phyloP scores from a whole-genome alignment of 257 asterid species.

The Jacaranda copaia region DNA sequence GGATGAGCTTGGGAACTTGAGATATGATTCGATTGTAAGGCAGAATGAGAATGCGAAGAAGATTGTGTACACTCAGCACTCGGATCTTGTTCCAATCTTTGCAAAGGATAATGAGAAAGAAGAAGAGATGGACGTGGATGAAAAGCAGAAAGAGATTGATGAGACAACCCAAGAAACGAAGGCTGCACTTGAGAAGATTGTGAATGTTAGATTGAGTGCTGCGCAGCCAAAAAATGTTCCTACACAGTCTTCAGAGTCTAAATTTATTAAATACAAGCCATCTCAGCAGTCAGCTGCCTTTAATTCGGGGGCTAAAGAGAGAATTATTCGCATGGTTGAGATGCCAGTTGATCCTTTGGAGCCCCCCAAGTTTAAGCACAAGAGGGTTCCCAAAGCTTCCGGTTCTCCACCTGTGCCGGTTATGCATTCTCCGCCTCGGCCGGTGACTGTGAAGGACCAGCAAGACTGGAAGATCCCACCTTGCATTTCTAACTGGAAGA shows the following conservation, averaged over 20 bases:
- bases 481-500: conserved; percentile 95
- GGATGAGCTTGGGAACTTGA: conserved; percentile 84
- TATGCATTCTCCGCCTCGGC: conserved; percentile 96
- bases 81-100: conserved; percentile 79
- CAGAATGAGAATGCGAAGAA: conserved; percentile 89
- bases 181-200: conserved; percentile 93
- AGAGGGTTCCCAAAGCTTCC: conserved; percentile 91
- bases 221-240: conserved; percentile 96
- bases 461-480: conserved; percentile 98
- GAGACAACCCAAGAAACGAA: conserved; percentile 82
- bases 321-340: conserved; percentile 93
- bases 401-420: conserved; percentile 98
- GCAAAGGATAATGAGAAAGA: conserved; percentile 62
- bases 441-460: conserved; percentile 92
- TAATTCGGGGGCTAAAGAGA: conserved; percentile 94
- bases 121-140: conserved; percentile 79
- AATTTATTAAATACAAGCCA: conserved; percentile 93
- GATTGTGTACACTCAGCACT: conserved; percentile 80
- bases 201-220: conserved; percentile 87
- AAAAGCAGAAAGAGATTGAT: conserved; percentile 79
- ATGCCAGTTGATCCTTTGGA: conserved; percentile 93
- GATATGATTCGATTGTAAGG: conserved; percentile 85
- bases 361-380: conserved; percentile 94
- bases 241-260: conserved; percentile 70
- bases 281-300: conserved; percentile 94